Percentiles rank a stretch among this genome's conserved stretches.
phyloP scores from a whole-genome alignment of 441 rosid species.

The Mallotus japonicus region DNA sequence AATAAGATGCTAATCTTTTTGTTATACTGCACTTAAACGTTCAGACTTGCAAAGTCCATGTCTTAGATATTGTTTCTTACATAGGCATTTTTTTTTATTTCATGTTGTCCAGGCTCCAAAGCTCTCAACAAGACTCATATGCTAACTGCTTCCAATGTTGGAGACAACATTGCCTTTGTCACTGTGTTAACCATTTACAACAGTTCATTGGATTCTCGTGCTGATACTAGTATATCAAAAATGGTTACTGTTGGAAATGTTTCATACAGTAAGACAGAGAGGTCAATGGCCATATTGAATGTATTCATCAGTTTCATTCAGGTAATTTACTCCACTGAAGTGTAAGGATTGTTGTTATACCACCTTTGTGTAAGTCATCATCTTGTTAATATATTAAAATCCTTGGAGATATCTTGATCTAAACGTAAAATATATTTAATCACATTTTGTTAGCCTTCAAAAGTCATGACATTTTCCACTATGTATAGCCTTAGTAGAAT shows the following conservation, averaged over 20 bases:
- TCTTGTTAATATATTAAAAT: too few species aligned
- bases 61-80: background rate
- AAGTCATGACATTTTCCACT: background rate
- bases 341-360: background rate
- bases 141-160: constrained; percentile 31
- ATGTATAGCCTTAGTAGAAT: too few species aligned
- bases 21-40: too few species aligned
- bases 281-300: constrained; percentile 67
- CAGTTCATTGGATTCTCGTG: constrained; percentile 30
- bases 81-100: background rate
- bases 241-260: constrained; percentile 67
- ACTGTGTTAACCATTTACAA: constrained; percentile 75
- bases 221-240: constrained; percentile 37
- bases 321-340: constrained; percentile 33
- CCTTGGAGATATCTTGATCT: background rate
- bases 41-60: too few species aligned
- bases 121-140: constrained; percentile 64
- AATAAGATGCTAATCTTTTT: too few species aligned
- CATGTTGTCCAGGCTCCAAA: constrained; percentile 48
- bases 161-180: constrained; percentile 59
- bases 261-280: constrained; percentile 61
- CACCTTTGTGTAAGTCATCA: background rate
- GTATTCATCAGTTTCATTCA: constrained; percentile 70
- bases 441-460: background rate
- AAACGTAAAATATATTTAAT: too few species aligned